Evolutionary conservation across 345 rosid species (phyloP), one percentile per base, ranked within the genome.

Genomic region (Streptanthus diversifolius): DNA sequence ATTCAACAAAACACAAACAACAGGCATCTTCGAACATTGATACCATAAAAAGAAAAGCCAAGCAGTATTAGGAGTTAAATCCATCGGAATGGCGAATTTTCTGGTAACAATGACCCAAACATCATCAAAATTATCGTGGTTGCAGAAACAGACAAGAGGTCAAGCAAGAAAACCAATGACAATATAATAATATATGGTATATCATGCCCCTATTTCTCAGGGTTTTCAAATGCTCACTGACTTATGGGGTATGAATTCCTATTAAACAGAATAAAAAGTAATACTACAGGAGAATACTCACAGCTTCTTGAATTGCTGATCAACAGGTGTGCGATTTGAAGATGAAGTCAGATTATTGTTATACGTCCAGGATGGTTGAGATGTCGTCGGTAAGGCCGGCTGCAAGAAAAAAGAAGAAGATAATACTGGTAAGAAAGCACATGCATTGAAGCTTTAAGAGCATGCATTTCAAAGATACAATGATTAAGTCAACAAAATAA

Each of bases 241-340:
- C 25, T 30, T 49, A 67, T 15, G 17, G 41, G 54, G 12, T 14
- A 30, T 19, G 47, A n/a, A 7, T 53, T 62, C 25, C 54, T 36
- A 12, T 10, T n/a, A 12, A 22, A 56, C 58, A 70, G 19, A 45
- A 54, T 43, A 21, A 24, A 39, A 6, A 47, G 66, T 4, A 15
- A 35, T 36, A 72, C 13, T 2, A 64, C 56, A 5, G 64, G 47
- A 55, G 32, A 57, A 37, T 66, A 87, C 97, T 88, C 79, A 90
- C 98, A 88, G 78, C 81, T 84, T 92, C 69, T 86, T 86, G 62
- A 91, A 87, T 68, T 86, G 98, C 83, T 82, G 86, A 80, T 90
- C 97, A 75, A 88, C 58, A 61, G 67, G 90, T 24, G 70, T 64
- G 19, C 68, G 68, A 70, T 71, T 83, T 62, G 84, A 72, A 59